Base-by-base conservation (phyloP, 2,329 filamentous ascomycete species). In the Aureobasidium pullulans region DNA sequence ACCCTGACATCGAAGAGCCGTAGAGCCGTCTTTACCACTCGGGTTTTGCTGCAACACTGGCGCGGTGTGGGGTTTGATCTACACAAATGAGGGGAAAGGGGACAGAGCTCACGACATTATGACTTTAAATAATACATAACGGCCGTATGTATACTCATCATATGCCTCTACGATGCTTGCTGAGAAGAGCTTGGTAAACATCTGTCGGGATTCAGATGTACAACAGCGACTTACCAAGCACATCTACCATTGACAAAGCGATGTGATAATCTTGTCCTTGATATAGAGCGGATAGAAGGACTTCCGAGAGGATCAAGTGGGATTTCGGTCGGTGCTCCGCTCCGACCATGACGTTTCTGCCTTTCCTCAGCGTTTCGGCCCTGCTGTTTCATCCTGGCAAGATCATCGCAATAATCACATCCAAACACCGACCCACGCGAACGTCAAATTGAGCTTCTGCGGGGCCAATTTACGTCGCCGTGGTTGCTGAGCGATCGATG, bases 31-130 rank as follows among this genome's bases (percentile, higher is more conserved):
- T 47, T n/a, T 15, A 9, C 1, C 42, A 46, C 42, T 46, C 23
- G 42, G n/a, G 11, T 29, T 11, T 23, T 28, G 19, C n/a, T 15
- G 19, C 16, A 23, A 23, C n/a, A 46, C n/a, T 46, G 42, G 42
- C 23, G 50, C 16, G 13, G 2, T 46, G 52, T 56, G 52, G 52
- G 42, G 52, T 44, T 56, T 46, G 39, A 54, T 54, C 50, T 42
- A 36, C 50, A 54, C 42, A 23, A n/a, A 43, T 19, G 50, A 54
- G 50, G 50, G 39, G 50, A 34, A 42, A 29, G n/a, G 36, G 36
- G 48, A 23, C 13, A 36, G 34, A 9, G 6, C 23, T 54, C 50
- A 54, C 50, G 50, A 54, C 32, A 28, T 54, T 37, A 56, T 46
- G 40, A 56, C 23, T 54, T 8, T 19, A n/a, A 31, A 31, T 19